These are phyloP conservation scores for Beauveria scarabaeidicola DNA, from an alignment of 2,329 filamentous ascomycete genomes.

Conservation along the genomic window DNA sequence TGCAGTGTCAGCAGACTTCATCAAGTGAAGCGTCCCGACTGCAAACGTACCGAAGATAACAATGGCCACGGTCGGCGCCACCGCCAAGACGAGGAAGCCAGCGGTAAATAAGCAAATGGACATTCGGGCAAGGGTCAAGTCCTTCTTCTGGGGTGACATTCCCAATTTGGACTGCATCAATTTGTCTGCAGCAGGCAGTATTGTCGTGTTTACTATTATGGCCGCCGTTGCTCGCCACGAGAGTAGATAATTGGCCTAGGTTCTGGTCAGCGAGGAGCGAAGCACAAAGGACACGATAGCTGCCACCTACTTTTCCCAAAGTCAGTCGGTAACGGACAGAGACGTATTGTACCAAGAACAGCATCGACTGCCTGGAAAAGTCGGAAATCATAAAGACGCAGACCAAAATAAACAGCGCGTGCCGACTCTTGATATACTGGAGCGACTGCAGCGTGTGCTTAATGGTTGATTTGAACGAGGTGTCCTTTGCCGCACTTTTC, in stretches of 20 bases:
- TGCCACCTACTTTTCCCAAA: not conserved
- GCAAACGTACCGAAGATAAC: not conserved
- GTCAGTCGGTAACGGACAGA: constrained; percentile 1
- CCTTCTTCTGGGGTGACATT: not conserved
- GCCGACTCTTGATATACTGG: not conserved
- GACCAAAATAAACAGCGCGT: not conserved
- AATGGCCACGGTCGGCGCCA: not conserved
- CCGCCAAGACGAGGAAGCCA: not conserved
- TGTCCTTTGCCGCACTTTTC: not conserved
- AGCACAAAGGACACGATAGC: not conserved
- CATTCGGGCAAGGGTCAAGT: not conserved
- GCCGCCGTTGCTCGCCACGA: constrained; percentile 3
- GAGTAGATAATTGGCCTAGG: constrained; percentile 4
- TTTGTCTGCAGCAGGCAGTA: not conserved
- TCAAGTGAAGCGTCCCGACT: too few relatives aligned
- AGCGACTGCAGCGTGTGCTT: constrained; percentile 1
- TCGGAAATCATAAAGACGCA: constrained; percentile 5
- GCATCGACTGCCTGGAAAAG: constrained; percentile 7
- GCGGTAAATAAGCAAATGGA: not conserved
- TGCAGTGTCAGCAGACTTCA: not conserved
- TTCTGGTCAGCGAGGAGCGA: not conserved
- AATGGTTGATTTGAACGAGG: not conserved
- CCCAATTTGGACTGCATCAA: not conserved
- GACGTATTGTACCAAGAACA: constrained; percentile 5
- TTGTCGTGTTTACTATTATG: not conserved